A percentile compares a stretch with the other conserved stretches of the same genome.
phyloP scores from a whole-genome alignment of 2,329 filamentous ascomycete genomes.

The Cordyceps javanica region DNA sequence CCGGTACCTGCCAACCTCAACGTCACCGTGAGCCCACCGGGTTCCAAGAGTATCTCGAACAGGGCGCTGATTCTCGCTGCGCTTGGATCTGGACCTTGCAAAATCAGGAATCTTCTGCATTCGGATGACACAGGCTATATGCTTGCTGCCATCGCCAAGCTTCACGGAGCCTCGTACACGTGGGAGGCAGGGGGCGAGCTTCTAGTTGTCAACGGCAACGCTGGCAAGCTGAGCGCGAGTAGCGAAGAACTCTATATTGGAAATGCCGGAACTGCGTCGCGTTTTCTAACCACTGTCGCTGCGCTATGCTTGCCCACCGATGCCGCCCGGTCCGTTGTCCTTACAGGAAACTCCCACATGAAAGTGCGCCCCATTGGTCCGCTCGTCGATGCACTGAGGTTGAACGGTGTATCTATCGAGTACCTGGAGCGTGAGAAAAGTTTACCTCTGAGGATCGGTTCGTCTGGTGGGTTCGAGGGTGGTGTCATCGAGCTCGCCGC shows the following conservation, averaged over 20 bases:
- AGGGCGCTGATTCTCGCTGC: slow-evolving; percentile 90
- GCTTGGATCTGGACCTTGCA: slow-evolving; percentile 76
- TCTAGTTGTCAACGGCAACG: slow-evolving; percentile 81
- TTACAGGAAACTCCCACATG: slow-evolving; percentile 95
- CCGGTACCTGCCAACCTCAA: slow-evolving; percentile 60
- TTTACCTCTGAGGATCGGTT: slow-evolving; percentile 75
- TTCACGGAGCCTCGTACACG: slow-evolving; percentile 80
- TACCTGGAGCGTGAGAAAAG: slow-evolving; percentile 81
- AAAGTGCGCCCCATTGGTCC: slow-evolving; percentile 91
- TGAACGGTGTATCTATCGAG: slow-evolving; percentile 80
- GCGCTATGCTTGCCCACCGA: slow-evolving; percentile 67
- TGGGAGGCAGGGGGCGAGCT: slow-evolving; percentile 96
- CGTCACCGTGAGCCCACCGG: slow-evolving; percentile 78
- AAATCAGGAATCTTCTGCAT: slow-evolving; percentile 86
- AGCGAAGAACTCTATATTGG: slow-evolving; percentile 79
- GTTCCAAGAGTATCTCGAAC: slow-evolving; percentile 97
- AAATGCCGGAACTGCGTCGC: slow-evolving; percentile 91
- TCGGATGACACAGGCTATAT: slow-evolving; percentile 97
- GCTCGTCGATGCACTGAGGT: slow-evolving; percentile 80
- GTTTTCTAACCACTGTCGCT: slow-evolving; percentile 88
- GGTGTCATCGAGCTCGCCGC: slow-evolving; percentile 88
- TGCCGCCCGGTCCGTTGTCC: slow-evolving; percentile 58
- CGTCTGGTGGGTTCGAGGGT: slow-evolving; percentile 75
- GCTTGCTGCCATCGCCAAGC: slow-evolving; percentile 80
- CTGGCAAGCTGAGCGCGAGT: slow-evolving; percentile 75